A percentile compares a stretch with the other conserved stretches of the same genome.
Conservation (phyloP, 2,329 filamentous ascomycete genomes). For the Colletotrichum graminicola region DNA sequence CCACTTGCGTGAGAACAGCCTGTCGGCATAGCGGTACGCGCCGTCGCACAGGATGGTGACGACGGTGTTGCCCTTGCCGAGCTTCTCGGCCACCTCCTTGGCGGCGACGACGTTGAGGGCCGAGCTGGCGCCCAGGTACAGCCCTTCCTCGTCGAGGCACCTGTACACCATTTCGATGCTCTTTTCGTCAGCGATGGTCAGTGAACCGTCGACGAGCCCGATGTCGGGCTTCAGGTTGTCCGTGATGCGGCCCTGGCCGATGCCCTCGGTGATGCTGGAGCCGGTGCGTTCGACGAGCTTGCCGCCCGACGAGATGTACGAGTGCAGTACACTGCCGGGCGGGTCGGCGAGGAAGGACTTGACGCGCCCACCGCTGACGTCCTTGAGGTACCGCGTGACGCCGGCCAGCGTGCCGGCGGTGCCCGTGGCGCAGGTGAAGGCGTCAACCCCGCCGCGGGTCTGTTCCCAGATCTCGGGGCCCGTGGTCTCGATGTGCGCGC, state of each 20-base stretch:
- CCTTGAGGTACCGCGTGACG: conserved; percentile 89
- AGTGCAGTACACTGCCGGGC: conserved; percentile 92
- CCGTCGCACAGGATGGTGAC: conserved; percentile 96
- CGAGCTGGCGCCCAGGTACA: conserved; percentile 95
- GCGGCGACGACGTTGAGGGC: conserved; percentile 96
- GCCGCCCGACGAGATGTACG: conserved; percentile 88
- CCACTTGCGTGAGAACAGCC: conserved; percentile 94
- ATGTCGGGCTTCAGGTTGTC: conserved; percentile 92
- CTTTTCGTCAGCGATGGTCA: conserved; percentile 91
- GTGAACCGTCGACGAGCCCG: conserved; percentile 83
- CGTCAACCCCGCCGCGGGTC: conserved; percentile 86
- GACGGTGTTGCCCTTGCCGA: conserved; percentile 89
- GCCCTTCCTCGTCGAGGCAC: conserved; percentile 93
- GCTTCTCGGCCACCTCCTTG: conserved; percentile 90
- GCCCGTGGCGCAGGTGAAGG: conserved; percentile 95
- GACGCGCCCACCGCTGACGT: conserved; percentile 80
- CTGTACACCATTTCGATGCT: conserved; percentile 98
- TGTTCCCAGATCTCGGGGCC: conserved; percentile 98
- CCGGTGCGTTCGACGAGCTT: conserved; percentile 85
- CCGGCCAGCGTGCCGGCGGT: conserved; percentile 94
- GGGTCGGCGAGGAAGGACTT: conserved; percentile 94
- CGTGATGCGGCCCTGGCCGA: conserved; percentile 96
- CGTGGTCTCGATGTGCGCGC: conserved; percentile 95
- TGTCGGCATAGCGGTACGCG: conserved; percentile 96
- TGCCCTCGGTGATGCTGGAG: conserved; percentile 95